Evolutionary conservation across 768 basidiomycete genomes (phyloP), one percentile per base, ranked within the genome.

Genomic region (Phlebiopsis gigantea): DNA sequence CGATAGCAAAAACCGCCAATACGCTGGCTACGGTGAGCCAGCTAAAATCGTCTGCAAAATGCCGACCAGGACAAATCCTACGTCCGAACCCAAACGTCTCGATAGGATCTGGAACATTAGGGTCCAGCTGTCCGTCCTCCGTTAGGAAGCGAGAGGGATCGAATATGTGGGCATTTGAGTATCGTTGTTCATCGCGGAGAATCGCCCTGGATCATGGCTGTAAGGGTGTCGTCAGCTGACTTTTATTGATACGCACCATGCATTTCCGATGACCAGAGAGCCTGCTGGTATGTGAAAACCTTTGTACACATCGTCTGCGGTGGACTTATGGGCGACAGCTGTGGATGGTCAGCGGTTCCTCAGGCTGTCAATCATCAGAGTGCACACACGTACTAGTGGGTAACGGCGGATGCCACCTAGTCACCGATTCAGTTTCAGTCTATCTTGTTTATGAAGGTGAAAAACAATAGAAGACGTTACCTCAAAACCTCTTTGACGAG

Each of bases 101-200:
- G n/a, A 34, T 24, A 2, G 55, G 52, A 43, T 53, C 54, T 0
- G 69, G 68, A 42, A 68, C 66, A 26, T 62, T 62, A 19, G 68
- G 60, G 2, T 58, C 59, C 2, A 62, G 53, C 55, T 71, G 63
- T 0, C 68, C 52, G 19, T 65, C 62, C 14, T 57, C 50, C 4
- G 21, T 39, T 61, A 75, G 68, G 57, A 72, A 77, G 2, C 76
- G 62, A 7, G 71, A 74, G 2, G 76, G 76, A 15, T 64, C 61
- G 63, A 75, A 77, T 5, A n/a, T 28, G 0, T 63, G 44, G 1
- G 75, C 69, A 6, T 73, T 61, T 2, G 69, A 66, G 54, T 73
- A 75, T 21, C 62, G 63, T 8, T 59, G 49, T 45, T 73, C 70
- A 31, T 79, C 68, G 44, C 71, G 74, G 1, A 73, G 68, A 49